Evolutionary conservation across 345 rosid genomes (phyloP).

Genomic region (Euphorbia lathyris): DNA sequence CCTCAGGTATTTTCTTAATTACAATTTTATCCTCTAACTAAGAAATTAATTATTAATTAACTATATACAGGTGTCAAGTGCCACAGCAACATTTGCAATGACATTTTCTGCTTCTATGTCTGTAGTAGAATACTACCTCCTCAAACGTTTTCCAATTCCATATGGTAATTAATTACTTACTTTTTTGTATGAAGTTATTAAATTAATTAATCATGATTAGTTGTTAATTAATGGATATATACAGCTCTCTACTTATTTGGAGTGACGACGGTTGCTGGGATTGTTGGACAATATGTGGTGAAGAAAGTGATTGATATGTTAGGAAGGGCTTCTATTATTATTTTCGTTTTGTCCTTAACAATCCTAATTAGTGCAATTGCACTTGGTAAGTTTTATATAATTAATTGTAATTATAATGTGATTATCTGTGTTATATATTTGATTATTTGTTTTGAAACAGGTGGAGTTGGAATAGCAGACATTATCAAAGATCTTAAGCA

Average conservation of each 20-base stretch:
- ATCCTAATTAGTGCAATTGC: conserved; percentile 25
- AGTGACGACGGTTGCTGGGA: conserved; percentile 22
- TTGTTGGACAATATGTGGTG: conserved; percentile 24
- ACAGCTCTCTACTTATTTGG: conserved; percentile 29
- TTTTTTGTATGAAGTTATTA: neutral
- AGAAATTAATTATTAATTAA: too few species aligned
- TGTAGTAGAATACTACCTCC: conserved; percentile 73
- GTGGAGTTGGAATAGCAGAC: conserved; percentile 26
- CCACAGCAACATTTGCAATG: conserved; percentile 89
- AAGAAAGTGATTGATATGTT: conserved; percentile 16
- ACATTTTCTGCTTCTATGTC: conserved; percentile 85
- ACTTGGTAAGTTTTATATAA: conserved; percentile 15
- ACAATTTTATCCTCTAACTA: too few species aligned
- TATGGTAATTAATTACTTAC: conserved; percentile 36
- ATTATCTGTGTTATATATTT: too few species aligned
- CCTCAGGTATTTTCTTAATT: conserved; percentile 56
- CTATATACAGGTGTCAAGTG: conserved; percentile 89
- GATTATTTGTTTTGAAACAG: conserved; percentile 2
- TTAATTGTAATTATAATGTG: too few species aligned
- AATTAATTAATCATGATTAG: neutral
- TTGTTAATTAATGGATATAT: neutral
- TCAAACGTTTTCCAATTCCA: conserved; percentile 83
- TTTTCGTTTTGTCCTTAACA: conserved; percentile 23
- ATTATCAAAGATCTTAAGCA: conserved; percentile 16
- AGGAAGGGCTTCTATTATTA: conserved; percentile 30